Percentiles rank a stretch among this genome's conserved stretches.
Conservation (phyloP, 2,329 filamentous ascomycete species). For the Didymella keratinophila region DNA sequence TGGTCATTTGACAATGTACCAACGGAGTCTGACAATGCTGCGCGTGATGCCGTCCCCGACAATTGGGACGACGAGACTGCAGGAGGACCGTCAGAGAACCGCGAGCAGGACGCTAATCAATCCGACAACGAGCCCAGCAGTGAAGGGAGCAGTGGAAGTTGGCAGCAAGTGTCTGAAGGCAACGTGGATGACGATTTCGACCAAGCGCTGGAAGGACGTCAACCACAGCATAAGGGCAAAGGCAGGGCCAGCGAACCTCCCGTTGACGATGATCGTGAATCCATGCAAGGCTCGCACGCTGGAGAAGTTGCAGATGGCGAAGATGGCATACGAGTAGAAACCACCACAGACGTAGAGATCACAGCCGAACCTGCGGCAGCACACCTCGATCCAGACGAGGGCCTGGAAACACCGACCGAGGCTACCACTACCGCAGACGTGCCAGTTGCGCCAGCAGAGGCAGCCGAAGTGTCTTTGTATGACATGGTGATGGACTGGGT, state of each 20-base stretch:
- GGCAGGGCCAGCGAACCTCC: slow-evolving; percentile 24
- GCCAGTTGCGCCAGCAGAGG: slow-evolving; percentile 19
- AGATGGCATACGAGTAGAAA: slow-evolving; percentile 8
- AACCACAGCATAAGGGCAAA: slow-evolving; percentile 41
- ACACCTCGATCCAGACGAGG: slow-evolving; percentile 8
- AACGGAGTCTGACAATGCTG: slow-evolving; percentile 14
- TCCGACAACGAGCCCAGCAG: slow-evolving; percentile 45
- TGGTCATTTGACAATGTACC: slow-evolving; percentile 44
- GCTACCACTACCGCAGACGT: slow-evolving; percentile 11
- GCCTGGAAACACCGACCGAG: background rate
- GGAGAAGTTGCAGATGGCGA: background rate
- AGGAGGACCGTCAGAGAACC: slow-evolving; percentile 7
- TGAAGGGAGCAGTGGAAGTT: slow-evolving; percentile 51
- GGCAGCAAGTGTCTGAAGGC: slow-evolving; percentile 49
- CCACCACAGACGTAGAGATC: slow-evolving; percentile 4
- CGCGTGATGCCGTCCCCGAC: slow-evolving; percentile 24
- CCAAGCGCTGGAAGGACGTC: slow-evolving; percentile 37
- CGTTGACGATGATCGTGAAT: background rate
- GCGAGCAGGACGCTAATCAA: slow-evolving; percentile 11
- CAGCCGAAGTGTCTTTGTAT: slow-evolving; percentile 26
- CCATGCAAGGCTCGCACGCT: background rate
- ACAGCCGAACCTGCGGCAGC: slow-evolving; percentile 1
- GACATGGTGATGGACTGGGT: slow-evolving; percentile 56
- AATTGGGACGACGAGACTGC: slow-evolving; percentile 41
- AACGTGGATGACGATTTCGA: slow-evolving; percentile 38